phyloP scores from a whole-genome alignment of 2,329 filamentous ascomycete species.

The Clonostachys rhizophaga region DNA sequence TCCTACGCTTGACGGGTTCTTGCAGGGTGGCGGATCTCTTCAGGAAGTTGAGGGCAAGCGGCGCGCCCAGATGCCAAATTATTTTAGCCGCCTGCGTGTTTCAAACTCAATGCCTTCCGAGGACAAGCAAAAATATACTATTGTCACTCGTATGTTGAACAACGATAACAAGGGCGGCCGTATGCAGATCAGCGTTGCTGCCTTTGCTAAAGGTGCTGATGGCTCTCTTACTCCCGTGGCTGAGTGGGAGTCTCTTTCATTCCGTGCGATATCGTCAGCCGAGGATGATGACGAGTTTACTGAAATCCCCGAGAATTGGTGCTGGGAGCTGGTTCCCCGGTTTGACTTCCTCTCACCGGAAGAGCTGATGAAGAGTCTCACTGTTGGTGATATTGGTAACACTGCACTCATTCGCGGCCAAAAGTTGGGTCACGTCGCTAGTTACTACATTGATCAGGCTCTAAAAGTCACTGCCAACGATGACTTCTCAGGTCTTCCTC shows the following conservation, averaged over 20 bases:
- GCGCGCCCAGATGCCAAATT: conserved; percentile 19
- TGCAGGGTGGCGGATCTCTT: conserved; percentile 15
- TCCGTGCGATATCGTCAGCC: not conserved
- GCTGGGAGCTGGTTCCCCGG: not conserved
- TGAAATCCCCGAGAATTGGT: not conserved
- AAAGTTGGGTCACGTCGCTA: not conserved
- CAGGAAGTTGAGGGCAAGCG: conserved; percentile 10
- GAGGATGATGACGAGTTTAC: not conserved
- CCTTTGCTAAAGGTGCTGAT: conserved; percentile 6
- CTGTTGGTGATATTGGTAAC: too few relatives aligned
- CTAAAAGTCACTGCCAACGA: not conserved
- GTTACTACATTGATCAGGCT: not conserved
- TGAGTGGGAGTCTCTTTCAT: not conserved
- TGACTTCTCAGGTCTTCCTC: not conserved
- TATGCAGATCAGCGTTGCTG: conserved; percentile 15
- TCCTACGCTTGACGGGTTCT: conserved; percentile 16
- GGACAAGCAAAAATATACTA: conserved; percentile 8
- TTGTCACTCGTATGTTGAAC: conserved; percentile 13
- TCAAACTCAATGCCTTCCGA: conserved; percentile 16
- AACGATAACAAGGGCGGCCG: conserved; percentile 14
- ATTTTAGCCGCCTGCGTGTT: conserved; percentile 17
- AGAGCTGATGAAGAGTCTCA: too few relatives aligned
- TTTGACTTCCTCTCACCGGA: not conserved
- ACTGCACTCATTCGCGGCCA: too few relatives aligned
- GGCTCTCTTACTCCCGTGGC: not conserved